A percentile compares a stretch with the other conserved stretches of the same genome.
Conservation (phyloP, 2,329 filamentous ascomycete genomes). For the Apiospora malaysiana region DNA sequence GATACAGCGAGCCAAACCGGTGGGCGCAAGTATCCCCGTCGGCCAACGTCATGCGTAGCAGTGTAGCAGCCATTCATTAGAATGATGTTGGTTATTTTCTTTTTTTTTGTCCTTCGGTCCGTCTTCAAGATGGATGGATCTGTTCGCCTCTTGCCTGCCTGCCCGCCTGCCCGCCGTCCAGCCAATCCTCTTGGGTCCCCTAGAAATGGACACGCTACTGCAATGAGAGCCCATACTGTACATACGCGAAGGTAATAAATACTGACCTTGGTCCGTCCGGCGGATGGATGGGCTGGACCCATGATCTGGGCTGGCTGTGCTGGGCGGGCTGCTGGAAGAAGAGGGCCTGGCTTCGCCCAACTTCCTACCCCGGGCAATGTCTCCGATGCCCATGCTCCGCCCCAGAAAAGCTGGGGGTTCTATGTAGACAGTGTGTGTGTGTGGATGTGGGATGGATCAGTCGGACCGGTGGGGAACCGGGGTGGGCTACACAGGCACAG, state of each 20-base stretch:
- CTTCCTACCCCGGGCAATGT: slow-evolving; percentile 14
- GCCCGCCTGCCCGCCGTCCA: background rate
- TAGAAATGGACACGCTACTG: slow-evolving; percentile 9
- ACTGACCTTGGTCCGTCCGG: background rate
- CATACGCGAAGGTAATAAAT: background rate
- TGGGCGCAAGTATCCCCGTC: background rate
- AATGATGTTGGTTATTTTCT: background rate
- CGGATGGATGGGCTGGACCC: background rate
- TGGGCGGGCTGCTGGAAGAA: background rate
- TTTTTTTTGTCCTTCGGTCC: background rate
- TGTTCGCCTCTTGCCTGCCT: background rate
- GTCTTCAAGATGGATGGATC: background rate
- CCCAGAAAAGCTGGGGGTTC: slow-evolving; percentile 11
- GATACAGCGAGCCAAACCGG: background rate
- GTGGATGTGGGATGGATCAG: slow-evolving; percentile 6
- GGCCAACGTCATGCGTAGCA: background rate
- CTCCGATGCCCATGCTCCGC: slow-evolving; percentile 11
- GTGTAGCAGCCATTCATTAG: background rate
- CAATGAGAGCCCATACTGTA: background rate
- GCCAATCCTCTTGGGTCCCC: background rate
- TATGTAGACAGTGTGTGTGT: slow-evolving; percentile 11
- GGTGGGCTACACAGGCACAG: background rate
- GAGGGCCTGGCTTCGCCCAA: background rate
- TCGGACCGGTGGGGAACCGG: slow-evolving; percentile 11
- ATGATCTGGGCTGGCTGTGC: background rate